Base-by-base conservation (phyloP, 2,329 filamentous ascomycete genomes). In the Colletotrichum ledebouriae region DNA sequence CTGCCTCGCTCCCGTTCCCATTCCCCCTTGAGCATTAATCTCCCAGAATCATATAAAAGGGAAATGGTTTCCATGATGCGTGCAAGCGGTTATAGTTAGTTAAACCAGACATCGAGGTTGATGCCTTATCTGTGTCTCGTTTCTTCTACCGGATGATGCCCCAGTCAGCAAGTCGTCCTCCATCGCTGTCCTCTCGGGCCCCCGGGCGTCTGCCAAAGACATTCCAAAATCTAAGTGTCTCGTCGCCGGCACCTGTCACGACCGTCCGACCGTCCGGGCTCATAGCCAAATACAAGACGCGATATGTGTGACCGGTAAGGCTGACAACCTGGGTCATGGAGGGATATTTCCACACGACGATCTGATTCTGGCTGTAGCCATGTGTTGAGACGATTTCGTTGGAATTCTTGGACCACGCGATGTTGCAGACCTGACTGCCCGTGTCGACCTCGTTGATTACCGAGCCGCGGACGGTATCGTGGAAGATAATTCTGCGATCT, bases 321-420 rank as follows among this genome's bases (percentile, higher is more conserved):
- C 93, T 97, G 46, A 94, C 95, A 9, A 99, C 94, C 78, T 98
- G 96, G 56, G 94, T 94, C 96, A 99, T 98, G 73, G 92, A 94
- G 1, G 96, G 96, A 76, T 99, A 99, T 77, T 99, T 99, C 96
- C 96, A 99, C 63, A 99, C 94, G 42, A 98, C 95, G 74, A 99
- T 98, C 79, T 98, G 96, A 78, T 99, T 98, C 77, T 99, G 96
- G 73, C 92, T 95, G 82, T 98, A 99, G 6, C 96, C 96, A 76
- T 99, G 96, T 1, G 96, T 99, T 58, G 92, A 95, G 62, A 99
- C 95, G 66, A 99, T 94, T 79, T 99, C 96, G 77, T 98, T 97
- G 7, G 94, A 97, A 79, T 98, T 97, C 76, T 97, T 97, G 17
- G 92, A 96, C 94, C 97, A 99, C 4, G 94, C 93, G 49, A 99